Evolutionary conservation across 495 filamentous ascomycete genomes (phyloP).

Genomic region (Pyronema domesticum): DNA sequence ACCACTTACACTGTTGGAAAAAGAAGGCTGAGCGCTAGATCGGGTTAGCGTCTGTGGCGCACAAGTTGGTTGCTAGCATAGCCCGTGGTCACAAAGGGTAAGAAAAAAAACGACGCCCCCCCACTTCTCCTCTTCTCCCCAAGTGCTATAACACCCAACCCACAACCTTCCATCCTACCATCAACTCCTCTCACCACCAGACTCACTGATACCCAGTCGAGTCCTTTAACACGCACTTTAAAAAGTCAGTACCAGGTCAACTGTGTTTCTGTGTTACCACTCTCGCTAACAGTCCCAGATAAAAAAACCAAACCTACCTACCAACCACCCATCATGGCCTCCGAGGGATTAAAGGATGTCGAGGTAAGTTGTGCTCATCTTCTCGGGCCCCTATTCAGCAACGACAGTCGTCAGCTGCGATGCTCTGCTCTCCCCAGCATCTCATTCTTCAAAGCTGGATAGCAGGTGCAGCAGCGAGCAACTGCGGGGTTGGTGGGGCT

Average conservation of each 20-base stretch:
- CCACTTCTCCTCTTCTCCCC: constrained; percentile 6
- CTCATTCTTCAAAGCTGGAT: background rate
- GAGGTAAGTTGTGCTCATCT: constrained; percentile 10
- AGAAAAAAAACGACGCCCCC: background rate
- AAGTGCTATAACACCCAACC: constrained; percentile 8
- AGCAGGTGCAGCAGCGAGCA: background rate
- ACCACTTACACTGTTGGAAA: too few species aligned
- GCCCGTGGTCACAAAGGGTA: background rate
- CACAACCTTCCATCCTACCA: constrained; percentile 5
- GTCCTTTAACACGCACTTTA: background rate
- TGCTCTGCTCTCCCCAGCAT: background rate
- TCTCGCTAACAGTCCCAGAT: background rate
- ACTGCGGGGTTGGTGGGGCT: constrained; percentile 19
- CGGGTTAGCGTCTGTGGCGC: too few species aligned
- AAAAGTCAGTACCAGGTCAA: background rate
- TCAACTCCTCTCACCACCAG: background rate
- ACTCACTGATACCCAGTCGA: background rate
- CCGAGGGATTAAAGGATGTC: constrained; percentile 24
- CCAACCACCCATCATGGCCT: constrained; percentile 22
- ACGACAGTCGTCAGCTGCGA: background rate
- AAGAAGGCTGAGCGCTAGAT: too few species aligned
- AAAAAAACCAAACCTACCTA: background rate
- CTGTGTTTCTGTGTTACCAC: background rate
- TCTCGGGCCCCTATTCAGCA: background rate
- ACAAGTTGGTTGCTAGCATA: too few species aligned